phyloP scores from a whole-genome alignment of 2,329 filamentous ascomycete species.

The Fusarium sp. region DNA sequence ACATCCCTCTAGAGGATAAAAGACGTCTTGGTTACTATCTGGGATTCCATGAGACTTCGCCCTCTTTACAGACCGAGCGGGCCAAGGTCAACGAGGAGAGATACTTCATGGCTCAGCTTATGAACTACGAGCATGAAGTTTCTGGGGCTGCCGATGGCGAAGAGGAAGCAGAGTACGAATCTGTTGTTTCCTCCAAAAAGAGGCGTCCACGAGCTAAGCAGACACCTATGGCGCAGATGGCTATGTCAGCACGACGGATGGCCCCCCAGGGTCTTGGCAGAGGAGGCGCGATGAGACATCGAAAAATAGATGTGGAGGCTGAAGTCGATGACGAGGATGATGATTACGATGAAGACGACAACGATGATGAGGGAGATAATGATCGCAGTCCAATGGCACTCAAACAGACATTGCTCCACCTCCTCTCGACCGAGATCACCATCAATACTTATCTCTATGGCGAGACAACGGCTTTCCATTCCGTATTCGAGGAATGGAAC shows the following conservation, averaged over 20 bases:
- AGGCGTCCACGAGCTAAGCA: slow-evolving; percentile 13
- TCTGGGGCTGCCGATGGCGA: slow-evolving; percentile 52
- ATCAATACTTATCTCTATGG: slow-evolving; percentile 61
- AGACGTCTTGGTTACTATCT: slow-evolving; percentile 56
- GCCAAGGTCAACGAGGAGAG: slow-evolving; percentile 53
- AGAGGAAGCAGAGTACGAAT: slow-evolving; percentile 55
- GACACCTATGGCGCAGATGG: neutral
- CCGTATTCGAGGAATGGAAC: slow-evolving; percentile 61
- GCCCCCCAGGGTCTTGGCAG: neutral
- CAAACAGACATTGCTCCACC: slow-evolving; percentile 63
- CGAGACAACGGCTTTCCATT: slow-evolving; percentile 61
- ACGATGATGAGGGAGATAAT: slow-evolving; percentile 16
- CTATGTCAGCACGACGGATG: slow-evolving; percentile 10
- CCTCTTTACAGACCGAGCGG: slow-evolving; percentile 51
- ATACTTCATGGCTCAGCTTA: slow-evolving; percentile 63
- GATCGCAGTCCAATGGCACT: slow-evolving; percentile 56
- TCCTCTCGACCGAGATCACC: slow-evolving; percentile 62
- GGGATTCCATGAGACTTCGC: slow-evolving; percentile 29
- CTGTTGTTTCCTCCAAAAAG: neutral
- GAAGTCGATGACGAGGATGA: slow-evolving; percentile 30
- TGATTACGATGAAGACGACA: slow-evolving; percentile 3
- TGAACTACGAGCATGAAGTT: slow-evolving; percentile 50
- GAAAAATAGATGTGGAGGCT: neutral
- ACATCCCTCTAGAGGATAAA: slow-evolving; percentile 51
- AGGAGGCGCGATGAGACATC: slow-evolving; percentile 8